Conservation (phyloP, 805 yeast species). For the Ogataea methylovora region DNA sequence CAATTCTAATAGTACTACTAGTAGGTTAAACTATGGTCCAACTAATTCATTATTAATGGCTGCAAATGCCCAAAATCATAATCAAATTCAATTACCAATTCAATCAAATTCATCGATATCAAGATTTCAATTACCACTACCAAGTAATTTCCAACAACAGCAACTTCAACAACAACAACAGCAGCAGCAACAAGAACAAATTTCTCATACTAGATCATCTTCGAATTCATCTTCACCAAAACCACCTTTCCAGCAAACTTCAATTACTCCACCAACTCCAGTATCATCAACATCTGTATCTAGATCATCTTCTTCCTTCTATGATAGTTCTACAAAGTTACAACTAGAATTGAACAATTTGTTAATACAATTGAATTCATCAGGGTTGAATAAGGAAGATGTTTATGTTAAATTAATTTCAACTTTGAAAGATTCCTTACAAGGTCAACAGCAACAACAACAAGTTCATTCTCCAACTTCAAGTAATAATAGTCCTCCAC, state of each 20-base stretch:
- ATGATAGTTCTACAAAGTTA: conserved; percentile 4
- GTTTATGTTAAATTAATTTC: conserved; percentile 16
- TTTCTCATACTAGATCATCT: conserved; percentile 13
- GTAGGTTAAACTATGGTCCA: conserved; percentile 14
- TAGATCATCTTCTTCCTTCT: conserved; percentile 9
- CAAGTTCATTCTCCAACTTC: conserved; percentile 12
- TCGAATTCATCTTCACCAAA: conserved; percentile 14
- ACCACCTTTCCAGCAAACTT: conserved; percentile 3
- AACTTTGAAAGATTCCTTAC: conserved; percentile 14
- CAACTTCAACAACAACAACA: conserved; percentile 6
- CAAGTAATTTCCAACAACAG: conserved; percentile 10
- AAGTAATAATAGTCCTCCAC: conserved; percentile 10
- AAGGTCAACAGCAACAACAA: background rate
- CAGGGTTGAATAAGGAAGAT: conserved; percentile 17
- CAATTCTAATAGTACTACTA: background rate
- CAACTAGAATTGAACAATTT: conserved; percentile 22
- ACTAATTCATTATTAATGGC: conserved; percentile 16
- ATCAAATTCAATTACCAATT: conserved; percentile 3
- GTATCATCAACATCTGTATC: conserved; percentile 11
- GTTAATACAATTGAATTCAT: conserved; percentile 19
- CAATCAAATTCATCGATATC: background rate
- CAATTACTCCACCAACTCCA: conserved; percentile 2
- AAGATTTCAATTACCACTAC: conserved; percentile 17
- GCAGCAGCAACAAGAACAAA: background rate
- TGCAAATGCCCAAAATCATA: conserved; percentile 12